Evolutionary conservation across 1,284 basidiomycete genomes (phyloP).

Genomic region (Fistulinella staudtii): DNA sequence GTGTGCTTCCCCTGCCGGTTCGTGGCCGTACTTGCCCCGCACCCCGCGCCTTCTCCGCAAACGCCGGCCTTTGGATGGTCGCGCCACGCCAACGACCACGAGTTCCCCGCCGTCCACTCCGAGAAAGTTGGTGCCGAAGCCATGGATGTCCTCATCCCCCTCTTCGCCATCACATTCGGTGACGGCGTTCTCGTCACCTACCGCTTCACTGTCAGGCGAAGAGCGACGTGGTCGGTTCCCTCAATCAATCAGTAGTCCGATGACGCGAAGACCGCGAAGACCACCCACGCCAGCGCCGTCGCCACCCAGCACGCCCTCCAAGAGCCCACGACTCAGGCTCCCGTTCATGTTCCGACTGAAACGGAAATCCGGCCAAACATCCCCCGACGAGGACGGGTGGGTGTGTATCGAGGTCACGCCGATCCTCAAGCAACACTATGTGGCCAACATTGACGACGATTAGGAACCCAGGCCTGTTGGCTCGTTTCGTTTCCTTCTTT

Average conservation of each 20-base stretch:
- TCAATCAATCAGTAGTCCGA: background rate
- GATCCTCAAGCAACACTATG: constrained; percentile 31
- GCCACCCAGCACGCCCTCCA: constrained; percentile 14
- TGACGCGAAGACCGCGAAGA: background rate
- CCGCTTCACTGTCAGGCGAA: background rate
- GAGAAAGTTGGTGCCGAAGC: constrained; percentile 2
- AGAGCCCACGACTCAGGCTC: constrained; percentile 13
- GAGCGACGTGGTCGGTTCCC: constrained; percentile 10
- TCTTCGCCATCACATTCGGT: constrained; percentile 4
- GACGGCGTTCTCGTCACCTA: constrained; percentile 1
- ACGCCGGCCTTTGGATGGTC: constrained; percentile 22
- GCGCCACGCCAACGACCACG: background rate
- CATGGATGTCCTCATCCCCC: background rate
- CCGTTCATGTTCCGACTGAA: constrained; percentile 18
- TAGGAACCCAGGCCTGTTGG: background rate
- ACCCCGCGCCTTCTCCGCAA: constrained; percentile 25
- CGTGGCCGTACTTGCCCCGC: constrained; percentile 25
- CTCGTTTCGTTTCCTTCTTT: background rate
- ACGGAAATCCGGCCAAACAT: constrained; percentile 25
- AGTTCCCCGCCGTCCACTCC: constrained; percentile 15
- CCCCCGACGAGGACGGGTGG: constrained; percentile 33
- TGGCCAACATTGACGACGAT: constrained; percentile 12
- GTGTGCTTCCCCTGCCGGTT: constrained; percentile 14
- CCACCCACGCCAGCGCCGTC: constrained; percentile 1
- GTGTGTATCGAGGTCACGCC: constrained; percentile 42